Evolutionary conservation across 225 moss, liverwort and hornwort genomes (phyloP).

Genomic region (Climacium dendroides): DNA sequence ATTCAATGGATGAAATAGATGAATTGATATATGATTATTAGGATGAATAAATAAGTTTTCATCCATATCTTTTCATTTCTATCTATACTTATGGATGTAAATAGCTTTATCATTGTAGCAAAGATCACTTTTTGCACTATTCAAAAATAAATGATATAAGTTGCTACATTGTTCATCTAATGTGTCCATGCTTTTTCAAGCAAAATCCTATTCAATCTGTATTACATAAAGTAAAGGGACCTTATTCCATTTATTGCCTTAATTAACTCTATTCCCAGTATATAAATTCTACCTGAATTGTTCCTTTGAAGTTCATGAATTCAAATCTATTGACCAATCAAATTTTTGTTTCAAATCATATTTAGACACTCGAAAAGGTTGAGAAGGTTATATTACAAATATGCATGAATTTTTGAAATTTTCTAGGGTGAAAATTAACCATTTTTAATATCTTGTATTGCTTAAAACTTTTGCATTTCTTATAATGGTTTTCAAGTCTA

Average conservation of each 20-base stretch:
- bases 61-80: background rate
- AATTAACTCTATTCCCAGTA: background rate
- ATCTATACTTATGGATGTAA: background rate
- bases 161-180: rapidly evolving
- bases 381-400: rapidly evolving
- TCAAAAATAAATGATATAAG: background rate
- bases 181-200: rapidly evolving
- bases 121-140: rapidly evolving
- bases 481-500: no score
- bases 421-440: rapidly evolving
- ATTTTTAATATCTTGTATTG: background rate
- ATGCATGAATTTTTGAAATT: background rate
- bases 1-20: background rate
- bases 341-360: background rate
- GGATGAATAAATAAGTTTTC: background rate
- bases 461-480: background rate
- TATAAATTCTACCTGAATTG: rapidly evolving
- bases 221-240: rapidly evolving
- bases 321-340: background rate
- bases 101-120: rapidly evolving
- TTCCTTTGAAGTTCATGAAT: background rate
- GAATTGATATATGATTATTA: background rate
- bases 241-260: background rate
- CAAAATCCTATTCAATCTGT: background rate
- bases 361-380: rapidly evolving